A percentile compares a stretch with the other conserved stretches of the same genome.
Evolutionary conservation across 768 basidiomycete genomes (phyloP).

Genomic region (Psilocybe cyanescens): DNA sequence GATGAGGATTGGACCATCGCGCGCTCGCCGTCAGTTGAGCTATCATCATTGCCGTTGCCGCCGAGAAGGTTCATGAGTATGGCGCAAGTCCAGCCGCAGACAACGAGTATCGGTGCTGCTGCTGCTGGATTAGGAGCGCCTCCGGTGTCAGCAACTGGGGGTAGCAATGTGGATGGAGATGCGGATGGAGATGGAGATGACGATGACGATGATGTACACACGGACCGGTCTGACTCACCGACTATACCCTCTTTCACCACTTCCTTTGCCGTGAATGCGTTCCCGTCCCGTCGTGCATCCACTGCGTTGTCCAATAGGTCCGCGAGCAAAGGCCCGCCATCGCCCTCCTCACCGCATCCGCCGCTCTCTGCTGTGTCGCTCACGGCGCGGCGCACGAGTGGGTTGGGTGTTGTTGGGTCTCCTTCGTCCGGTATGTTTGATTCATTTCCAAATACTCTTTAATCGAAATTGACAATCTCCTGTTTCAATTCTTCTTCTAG

Average conservation of each 20-base stretch:
- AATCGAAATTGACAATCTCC: neutral
- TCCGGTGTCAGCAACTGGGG: neutral
- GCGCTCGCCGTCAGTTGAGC: conserved; percentile 36
- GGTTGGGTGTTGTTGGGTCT: neutral
- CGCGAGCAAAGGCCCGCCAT: neutral
- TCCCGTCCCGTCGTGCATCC: conserved; percentile 22
- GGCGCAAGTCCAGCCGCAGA: neutral
- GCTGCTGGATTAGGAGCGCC: neutral
- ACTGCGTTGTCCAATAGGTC: conserved; percentile 8
- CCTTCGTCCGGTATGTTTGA: neutral
- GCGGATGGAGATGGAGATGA: too few relatives aligned
- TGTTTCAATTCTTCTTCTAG: neutral
- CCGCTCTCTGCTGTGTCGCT: neutral
- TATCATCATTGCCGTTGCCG: conserved; percentile 42
- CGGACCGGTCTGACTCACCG: conserved; percentile 34
- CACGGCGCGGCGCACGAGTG: neutral
- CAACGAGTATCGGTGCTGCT: neutral
- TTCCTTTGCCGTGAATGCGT: conserved; percentile 48
- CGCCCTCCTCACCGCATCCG: neutral
- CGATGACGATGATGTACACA: too few relatives aligned
- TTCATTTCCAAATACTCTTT: neutral
- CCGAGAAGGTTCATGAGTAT: conserved; percentile 29
- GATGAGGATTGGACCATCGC: conserved; percentile 38
- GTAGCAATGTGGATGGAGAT: too few relatives aligned
- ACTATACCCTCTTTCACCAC: conserved; percentile 57